Evolutionary conservation across 2,329 filamentous ascomycete genomes (phyloP), one percentile per base, ranked within the genome.

Genomic region (Venturia nashicola): DNA sequence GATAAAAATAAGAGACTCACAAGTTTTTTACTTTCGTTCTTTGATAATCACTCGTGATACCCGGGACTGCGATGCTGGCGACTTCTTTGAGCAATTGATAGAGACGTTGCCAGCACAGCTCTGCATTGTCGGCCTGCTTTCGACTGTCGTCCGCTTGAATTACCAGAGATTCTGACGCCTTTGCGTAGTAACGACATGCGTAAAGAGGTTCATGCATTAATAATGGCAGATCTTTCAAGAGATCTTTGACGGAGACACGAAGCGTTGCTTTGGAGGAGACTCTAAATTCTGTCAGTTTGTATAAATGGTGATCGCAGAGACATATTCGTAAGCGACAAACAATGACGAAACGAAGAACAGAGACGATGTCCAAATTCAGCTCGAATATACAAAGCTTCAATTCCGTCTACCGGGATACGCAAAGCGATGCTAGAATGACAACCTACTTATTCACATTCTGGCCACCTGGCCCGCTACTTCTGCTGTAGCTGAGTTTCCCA

Each of bases 371-470:
- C 20, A 14, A 32, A 11, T 12, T 34, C 16, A 36, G 23, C 8
- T 55, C 18, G 12, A 34, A 3, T 2, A 8, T 6, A 23, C n/a
- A 48, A 20, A 48, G 3, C 20, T 48, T 11, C n/a, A 23, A 8
- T 23, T 20, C 23, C 44, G 20, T 48, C n/a, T n/a, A 48, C 9
- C 9, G 5, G 27, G 12, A 1, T 51, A 5, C 12, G 46, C 11
- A 51, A 51, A 11, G 27, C 6, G 23, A 27, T 14, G 51, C n/a
- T 7, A 23, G n/a, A 23, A 48, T 20, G 23, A 5, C 51, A 34
- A 70, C 77, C 67, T 73, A 87, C 85, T 87, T 87, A 74, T 87
- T 87, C 64, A 87, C 85, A 75, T 87, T 87, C 72, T 87, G 85
- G 12, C 85, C 85, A 61, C 85, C 85, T 20, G 85, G 85, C 3